Evolutionary conservation across 2,329 filamentous ascomycete genomes (phyloP), one percentile per base, ranked within the genome.

Genomic region (Fusarium sp.): DNA sequence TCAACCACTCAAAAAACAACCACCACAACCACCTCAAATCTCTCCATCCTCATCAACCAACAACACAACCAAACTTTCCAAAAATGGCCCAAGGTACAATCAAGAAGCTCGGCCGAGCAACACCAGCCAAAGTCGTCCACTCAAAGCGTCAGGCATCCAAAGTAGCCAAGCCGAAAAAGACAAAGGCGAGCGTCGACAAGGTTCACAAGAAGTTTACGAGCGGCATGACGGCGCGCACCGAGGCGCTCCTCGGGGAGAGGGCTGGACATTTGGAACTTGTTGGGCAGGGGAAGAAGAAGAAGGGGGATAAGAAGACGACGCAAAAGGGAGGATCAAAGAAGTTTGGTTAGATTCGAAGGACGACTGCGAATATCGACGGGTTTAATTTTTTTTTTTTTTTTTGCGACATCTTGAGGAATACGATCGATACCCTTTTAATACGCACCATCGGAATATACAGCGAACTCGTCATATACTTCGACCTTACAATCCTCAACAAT

Each of bases 191-290:
- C 76, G 83, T 87, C 75, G 88, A 89, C 82, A 89, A 88, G 83
- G 76, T 86, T 74, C 86, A 86, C 82, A 86, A 85, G 77, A 89
- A 90, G 81, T 88, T 88, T 79, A 86, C 88, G 14, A 85, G 87
- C 5, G 89, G 88, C 56, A 84, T 91, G 78, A 85, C 84, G 50
- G 84, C 83, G 67, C 85, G 85, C 83, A 91, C 89, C 35, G 89
- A 91, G 84, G 84, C 85, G 71, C 83, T 91, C 78, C 84, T 91
- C 45, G 89, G 89, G 69, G 88, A 91, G 83, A 83, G 89, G 10
- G 89, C 88, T 6, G 89, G 89, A 0, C 89, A 91, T 68, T 81
- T 91, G 27, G 89, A 91, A 83, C 79, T 91, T 72, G 89, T 91
- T 70, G 89, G 88, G 35, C 86, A 88, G 81, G 86, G 87, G 11